These are phyloP conservation scores for Oryza coarctata DNA, from an alignment of 176 grass and related monocot species.

Conservation along the genomic window DNA sequence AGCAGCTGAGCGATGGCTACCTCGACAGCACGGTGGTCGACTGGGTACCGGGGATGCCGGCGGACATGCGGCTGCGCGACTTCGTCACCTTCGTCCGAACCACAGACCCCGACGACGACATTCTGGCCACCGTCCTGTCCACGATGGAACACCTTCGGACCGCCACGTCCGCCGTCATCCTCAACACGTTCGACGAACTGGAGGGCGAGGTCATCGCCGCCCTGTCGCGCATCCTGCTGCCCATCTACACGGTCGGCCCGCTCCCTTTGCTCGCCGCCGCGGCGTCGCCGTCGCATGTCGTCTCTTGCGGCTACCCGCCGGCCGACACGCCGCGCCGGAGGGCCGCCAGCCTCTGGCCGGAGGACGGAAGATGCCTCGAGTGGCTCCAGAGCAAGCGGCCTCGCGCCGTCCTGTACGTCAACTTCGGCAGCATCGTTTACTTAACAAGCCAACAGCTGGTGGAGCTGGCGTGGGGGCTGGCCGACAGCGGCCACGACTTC, in stretches of 20 bases:
- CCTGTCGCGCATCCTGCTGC: background rate
- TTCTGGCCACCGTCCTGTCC: background rate
- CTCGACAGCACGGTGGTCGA: constrained; percentile 18
- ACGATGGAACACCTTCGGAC: background rate
- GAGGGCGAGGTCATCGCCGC: background rate
- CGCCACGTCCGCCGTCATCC: constrained; percentile 4
- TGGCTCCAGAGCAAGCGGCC: too few species aligned
- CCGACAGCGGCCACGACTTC: too few species aligned
- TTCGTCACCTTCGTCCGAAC: constrained; percentile 28
- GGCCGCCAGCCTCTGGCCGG: too few species aligned
- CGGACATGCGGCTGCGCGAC: constrained; percentile 17
- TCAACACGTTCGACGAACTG: constrained; percentile 35
- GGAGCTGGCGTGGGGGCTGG: too few species aligned
- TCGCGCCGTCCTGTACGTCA: too few species aligned
- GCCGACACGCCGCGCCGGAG: too few species aligned
- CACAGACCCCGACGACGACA: background rate
- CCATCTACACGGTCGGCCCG: constrained; percentile 33
- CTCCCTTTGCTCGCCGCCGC: background rate
- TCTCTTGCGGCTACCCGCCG: too few species aligned
- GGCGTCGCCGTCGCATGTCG: too few species aligned
- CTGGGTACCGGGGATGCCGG: constrained; percentile 27
- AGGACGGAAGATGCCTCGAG: too few species aligned
- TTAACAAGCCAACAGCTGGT: too few species aligned
- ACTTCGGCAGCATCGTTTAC: too few species aligned
- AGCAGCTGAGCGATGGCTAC: constrained; percentile 26